These are phyloP conservation scores for Aspergillus eucalypticola DNA, from an alignment of 2,329 filamentous ascomycete species.

Conservation along the genomic window DNA sequence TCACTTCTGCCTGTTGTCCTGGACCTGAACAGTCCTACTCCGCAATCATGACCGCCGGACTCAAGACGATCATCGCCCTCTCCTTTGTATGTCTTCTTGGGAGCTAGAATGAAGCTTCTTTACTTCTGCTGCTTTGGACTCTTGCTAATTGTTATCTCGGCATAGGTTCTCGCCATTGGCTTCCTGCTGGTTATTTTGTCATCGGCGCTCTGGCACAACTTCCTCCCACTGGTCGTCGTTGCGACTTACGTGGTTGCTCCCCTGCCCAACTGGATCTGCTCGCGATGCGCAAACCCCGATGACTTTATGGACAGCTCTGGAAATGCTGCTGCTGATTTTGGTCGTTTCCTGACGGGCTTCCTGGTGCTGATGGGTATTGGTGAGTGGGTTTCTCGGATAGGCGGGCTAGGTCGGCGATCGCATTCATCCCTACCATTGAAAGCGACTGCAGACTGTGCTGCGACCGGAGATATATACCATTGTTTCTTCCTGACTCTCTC, in stretches of 20 bases:
- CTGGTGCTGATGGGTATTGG: slow-evolving; percentile 96
- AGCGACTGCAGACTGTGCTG: neutral
- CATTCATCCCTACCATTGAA: neutral
- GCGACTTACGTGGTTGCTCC: slow-evolving; percentile 93
- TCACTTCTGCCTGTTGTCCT: slow-evolving; percentile 7
- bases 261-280: slow-evolving; percentile 94
- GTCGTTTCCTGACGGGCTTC: slow-evolving; percentile 91
- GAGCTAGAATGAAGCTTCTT: neutral
- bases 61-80: slow-evolving; percentile 98
- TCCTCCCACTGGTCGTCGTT: slow-evolving; percentile 92
- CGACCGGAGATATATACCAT: neutral
- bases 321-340: slow-evolving; percentile 85
- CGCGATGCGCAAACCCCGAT: slow-evolving; percentile 84
- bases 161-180: slow-evolving; percentile 85
- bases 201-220: slow-evolving; percentile 90
- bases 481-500: neutral
- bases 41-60: slow-evolving; percentile 69
- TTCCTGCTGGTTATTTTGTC: slow-evolving; percentile 99
- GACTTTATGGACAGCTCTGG: slow-evolving; percentile 89
- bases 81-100: slow-evolving; percentile 71
- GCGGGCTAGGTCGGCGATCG: neutral
- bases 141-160: neutral
- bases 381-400: slow-evolving; percentile 52
- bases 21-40: slow-evolving; percentile 26
- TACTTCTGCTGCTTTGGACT: neutral